A percentile compares a stretch with the other conserved stretches of the same genome.
Evolutionary conservation across 1,139 yeast species (phyloP).

Genomic region (Suhomyces maxii): DNA sequence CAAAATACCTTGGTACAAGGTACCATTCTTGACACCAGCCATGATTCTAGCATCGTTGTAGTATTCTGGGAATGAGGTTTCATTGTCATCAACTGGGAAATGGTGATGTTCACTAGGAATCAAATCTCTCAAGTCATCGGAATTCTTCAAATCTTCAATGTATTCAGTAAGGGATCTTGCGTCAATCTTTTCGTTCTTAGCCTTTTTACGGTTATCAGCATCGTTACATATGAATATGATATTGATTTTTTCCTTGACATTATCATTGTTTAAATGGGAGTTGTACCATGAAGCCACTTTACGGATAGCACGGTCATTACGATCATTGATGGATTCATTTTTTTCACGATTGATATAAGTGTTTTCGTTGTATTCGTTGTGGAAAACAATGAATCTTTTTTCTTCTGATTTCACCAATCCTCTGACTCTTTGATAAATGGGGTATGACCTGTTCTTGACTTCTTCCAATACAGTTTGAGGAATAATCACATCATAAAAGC

Average conservation of each 20-base stretch:
- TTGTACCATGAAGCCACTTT: slow-evolving; percentile 71
- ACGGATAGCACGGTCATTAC: slow-evolving; percentile 91
- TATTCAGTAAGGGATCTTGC: slow-evolving; percentile 64
- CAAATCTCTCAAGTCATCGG: slow-evolving; percentile 77
- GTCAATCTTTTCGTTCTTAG: slow-evolving; percentile 53
- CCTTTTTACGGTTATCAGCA: slow-evolving; percentile 60
- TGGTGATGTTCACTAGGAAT: slow-evolving; percentile 57
- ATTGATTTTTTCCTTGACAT: slow-evolving; percentile 45
- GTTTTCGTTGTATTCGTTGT: slow-evolving; percentile 81
- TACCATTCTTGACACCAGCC: slow-evolving; percentile 89
- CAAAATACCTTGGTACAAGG: slow-evolving; percentile 81
- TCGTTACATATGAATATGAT: slow-evolving; percentile 79
- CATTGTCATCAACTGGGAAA: slow-evolving; percentile 31
- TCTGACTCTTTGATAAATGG: slow-evolving; percentile 83
- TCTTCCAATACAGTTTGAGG: slow-evolving; percentile 96
- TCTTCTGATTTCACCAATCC: slow-evolving; percentile 74
- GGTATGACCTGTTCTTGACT: slow-evolving; percentile 82
- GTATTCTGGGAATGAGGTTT: slow-evolving; percentile 71
- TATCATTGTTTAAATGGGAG: slow-evolving; percentile 52
- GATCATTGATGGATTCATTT: slow-evolving; percentile 80
- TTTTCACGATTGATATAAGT: slow-evolving; percentile 65
- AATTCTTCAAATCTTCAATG: slow-evolving; percentile 68
- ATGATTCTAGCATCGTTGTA: slow-evolving; percentile 77
- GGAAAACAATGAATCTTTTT: slow-evolving; percentile 87
- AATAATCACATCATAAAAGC: slow-evolving; percentile 84